A percentile compares a stretch with the other conserved stretches of the same genome.
Conservation (phyloP, 1,284 basidiomycete species). For the Heterobasidion irregulare region DNA sequence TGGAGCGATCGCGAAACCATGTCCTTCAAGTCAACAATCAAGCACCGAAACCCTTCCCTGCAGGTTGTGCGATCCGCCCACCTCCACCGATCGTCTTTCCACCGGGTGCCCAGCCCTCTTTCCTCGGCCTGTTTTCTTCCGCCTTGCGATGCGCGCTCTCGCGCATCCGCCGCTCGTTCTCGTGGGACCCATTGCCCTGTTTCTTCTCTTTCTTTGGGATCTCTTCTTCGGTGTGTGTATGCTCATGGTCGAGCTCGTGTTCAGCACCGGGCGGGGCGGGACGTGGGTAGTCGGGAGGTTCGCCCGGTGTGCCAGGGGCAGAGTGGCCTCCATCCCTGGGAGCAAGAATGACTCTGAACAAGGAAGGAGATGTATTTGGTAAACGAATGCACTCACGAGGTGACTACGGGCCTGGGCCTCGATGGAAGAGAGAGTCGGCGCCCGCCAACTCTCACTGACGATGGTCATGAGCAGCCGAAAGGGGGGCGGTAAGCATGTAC, state of each 20-base stretch:
- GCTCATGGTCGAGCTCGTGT: conserved; percentile 23
- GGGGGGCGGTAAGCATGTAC: conserved; percentile 1
- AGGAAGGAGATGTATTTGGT: background rate
- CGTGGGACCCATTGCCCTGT: conserved; percentile 27
- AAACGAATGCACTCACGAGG: conserved; percentile 23
- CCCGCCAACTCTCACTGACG: conserved; percentile 55
- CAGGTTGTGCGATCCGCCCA: conserved; percentile 53
- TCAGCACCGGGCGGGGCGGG: conserved; percentile 41
- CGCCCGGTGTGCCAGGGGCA: conserved; percentile 17
- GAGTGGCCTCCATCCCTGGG: conserved; percentile 18
- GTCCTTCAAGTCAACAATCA: background rate
- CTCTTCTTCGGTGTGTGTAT: conserved; percentile 34
- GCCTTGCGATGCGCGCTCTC: conserved; percentile 37
- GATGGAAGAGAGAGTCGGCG: conserved; percentile 46
- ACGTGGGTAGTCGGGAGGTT: conserved; percentile 50
- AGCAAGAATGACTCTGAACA: background rate
- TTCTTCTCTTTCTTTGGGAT: conserved; percentile 42
- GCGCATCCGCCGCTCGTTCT: conserved; percentile 42
- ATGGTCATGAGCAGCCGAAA: background rate
- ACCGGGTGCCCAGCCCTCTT: conserved; percentile 25
- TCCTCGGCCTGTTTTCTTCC: conserved; percentile 44
- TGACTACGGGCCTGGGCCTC: conserved; percentile 25
- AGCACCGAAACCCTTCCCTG: conserved; percentile 33
- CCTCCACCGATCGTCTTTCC: conserved; percentile 36
- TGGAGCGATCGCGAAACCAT: background rate